Evolutionary conservation across 768 basidiomycete genomes (phyloP), one percentile per base, ranked within the genome.

Genomic region (Suillus americanus): DNA sequence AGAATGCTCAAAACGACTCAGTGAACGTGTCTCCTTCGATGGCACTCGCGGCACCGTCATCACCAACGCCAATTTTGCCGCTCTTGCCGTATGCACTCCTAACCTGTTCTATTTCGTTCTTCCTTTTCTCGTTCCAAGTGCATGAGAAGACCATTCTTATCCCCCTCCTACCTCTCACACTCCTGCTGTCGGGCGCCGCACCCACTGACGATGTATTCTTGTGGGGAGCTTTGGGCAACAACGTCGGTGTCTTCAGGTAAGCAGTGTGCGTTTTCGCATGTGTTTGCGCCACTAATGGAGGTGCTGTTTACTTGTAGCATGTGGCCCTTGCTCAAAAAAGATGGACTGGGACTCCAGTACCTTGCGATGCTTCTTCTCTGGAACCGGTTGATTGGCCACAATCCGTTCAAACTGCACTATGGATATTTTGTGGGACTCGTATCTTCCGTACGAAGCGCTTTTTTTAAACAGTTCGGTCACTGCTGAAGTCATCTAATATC

Each of bases 111-210:
- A 85, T 98, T 81, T 91, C 95, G 10, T 97, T 98, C 83, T 98
- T 97, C 79, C 81, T 98, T 38, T 96, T 97, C 80, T 95, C 95
- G 7, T 97, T 97, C 77, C 95, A 97, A 71, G 95, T 96, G 45
- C 96, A 97, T 75, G 96, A 98, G 76, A 98, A 97, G 81, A 89
- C 90, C 3, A 92, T 98, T 46, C 73, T 97, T 20, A 72, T 98
- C 1, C 94, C 95, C 3, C 80, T 99, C 25, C 75, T 98, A 67
- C 96, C 96, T 0, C 79, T 95, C 35, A 92, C 89, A 0, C 80
- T 98, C 20, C 80, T 96, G 18, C 81, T 96, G 61, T 89, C 83
- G 5, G 81, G 80, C 3, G 74, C 81, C 4, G 67, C 75, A 0
- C 67, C 68, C 1, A 67, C 68, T 30, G 62, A 76, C 67, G 64